Evolutionary conservation across 108 stramenopile species (phyloP).

Genomic region (Skeletonema tropicum): DNA sequence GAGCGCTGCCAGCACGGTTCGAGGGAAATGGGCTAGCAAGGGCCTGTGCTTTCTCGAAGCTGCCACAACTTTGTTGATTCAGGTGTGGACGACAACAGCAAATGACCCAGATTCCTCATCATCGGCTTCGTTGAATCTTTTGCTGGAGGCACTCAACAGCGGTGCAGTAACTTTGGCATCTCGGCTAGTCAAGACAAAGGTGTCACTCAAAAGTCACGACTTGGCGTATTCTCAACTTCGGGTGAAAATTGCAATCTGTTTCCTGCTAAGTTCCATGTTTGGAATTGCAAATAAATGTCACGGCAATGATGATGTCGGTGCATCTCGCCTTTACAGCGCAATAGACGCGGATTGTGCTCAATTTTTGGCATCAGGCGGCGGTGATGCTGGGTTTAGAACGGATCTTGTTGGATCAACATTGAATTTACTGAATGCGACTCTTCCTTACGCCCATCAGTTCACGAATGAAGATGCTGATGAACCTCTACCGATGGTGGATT

Average conservation of each 20-base stretch:
- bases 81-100: conserved; percentile 60
- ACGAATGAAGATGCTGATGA: conserved; percentile 28
- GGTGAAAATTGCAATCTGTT: conserved; percentile 53
- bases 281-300: conserved; percentile 66
- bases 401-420: conserved; percentile 35
- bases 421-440: conserved; percentile 27
- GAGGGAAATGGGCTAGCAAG: conserved; percentile 73
- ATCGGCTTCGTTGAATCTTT: conserved; percentile 49
- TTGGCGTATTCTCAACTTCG: conserved; percentile 54
- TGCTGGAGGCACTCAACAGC: conserved; percentile 75
- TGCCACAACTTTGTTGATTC: conserved; percentile 61
- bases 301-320: conserved; percentile 50
- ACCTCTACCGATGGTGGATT: conserved; percentile 60
- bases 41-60: conserved; percentile 75
- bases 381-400: conserved; percentile 10
- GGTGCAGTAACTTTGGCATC: conserved; percentile 66
- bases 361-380: conserved; percentile 10
- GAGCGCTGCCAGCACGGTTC: conserved; percentile 54
- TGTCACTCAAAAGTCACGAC: conserved; percentile 67
- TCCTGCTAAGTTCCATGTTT: conserved; percentile 70
- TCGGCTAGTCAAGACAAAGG: conserved; percentile 60
- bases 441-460: conserved; percentile 24
- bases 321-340: conserved; percentile 66
- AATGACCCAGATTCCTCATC: conserved; percentile 33
- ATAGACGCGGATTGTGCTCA: conserved; percentile 66